Conservation (phyloP, 2,329 filamentous ascomycete species). For the Aspergillus hiratsukae region DNA sequence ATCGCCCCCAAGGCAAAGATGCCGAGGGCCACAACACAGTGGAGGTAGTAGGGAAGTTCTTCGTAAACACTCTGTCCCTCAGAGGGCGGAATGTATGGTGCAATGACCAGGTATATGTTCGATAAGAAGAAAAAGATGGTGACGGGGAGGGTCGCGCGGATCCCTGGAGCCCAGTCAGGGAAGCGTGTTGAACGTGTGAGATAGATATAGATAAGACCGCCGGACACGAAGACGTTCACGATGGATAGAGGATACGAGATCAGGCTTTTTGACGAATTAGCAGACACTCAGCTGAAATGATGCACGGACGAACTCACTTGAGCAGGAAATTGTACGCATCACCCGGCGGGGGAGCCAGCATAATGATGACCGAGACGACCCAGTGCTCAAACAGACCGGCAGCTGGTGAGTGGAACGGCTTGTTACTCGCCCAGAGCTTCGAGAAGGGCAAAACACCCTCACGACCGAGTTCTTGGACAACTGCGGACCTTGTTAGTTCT, state of each 20-base stretch:
- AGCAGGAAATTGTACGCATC: conserved; percentile 62
- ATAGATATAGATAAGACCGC: conserved; percentile 48
- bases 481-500: conserved; percentile 14
- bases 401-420: conserved; percentile 63
- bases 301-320: conserved; percentile 30
- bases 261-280: conserved; percentile 20
- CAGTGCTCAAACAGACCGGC: conserved; percentile 59
- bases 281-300: background rate
- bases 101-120: conserved; percentile 50
- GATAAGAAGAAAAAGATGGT: conserved; percentile 50
- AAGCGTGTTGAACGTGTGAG: conserved; percentile 30
- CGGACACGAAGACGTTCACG: conserved; percentile 49
- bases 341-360: conserved; percentile 63
- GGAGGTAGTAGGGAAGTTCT: conserved; percentile 50
- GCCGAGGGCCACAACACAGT: conserved; percentile 50
- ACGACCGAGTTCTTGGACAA: conserved; percentile 59
- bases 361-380: conserved; percentile 60
- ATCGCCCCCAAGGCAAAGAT: conserved; percentile 48
- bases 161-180: conserved; percentile 47
- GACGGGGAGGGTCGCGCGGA: conserved; percentile 48
- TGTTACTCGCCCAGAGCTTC: conserved; percentile 64
- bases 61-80: conserved; percentile 49
- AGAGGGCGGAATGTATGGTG: conserved; percentile 49
- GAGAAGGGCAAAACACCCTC: conserved; percentile 65
- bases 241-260: conserved; percentile 42